A percentile compares a stretch with the other conserved stretches of the same genome.
phyloP scores from a whole-genome alignment of 352 stramenopile species.

The Lagenidium sp. region DNA sequence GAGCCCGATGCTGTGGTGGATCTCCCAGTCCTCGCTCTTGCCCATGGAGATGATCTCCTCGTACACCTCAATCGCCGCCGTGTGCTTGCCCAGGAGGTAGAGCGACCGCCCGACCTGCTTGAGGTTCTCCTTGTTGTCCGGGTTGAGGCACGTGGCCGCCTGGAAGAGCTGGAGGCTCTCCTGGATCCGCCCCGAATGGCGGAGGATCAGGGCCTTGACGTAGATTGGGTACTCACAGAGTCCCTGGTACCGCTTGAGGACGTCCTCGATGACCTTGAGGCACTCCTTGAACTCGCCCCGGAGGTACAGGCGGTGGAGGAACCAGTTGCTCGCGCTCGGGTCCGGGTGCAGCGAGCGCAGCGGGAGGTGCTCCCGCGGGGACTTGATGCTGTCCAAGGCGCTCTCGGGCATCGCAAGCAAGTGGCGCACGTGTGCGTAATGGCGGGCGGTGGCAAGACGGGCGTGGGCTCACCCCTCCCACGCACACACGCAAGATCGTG shows the following conservation, averaged over 20 bases:
- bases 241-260: conserved; percentile 74
- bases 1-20: conserved; percentile 89
- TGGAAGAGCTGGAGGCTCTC: conserved; percentile 90
- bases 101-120: conserved; percentile 84
- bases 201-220: conserved; percentile 87
- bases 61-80: conserved; percentile 86
- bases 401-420: conserved; percentile 1
- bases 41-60: conserved; percentile 83
- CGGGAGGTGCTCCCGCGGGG: conserved; percentile 32
- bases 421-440: background rate
- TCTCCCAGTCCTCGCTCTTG: conserved; percentile 87
- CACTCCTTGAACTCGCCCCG: conserved; percentile 87
- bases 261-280: conserved; percentile 83
- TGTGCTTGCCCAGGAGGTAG: conserved; percentile 86
- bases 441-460: too few species aligned
- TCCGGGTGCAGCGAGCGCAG: conserved; percentile 14
- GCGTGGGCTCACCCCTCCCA: too few species aligned
- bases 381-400: conserved; percentile 41
- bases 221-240: conserved; percentile 91
- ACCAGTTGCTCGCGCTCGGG: conserved; percentile 70
- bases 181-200: conserved; percentile 84
- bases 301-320: conserved; percentile 76
- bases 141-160: conserved; percentile 87
- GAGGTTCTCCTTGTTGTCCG: conserved; percentile 87
- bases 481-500: too few species aligned